Conservation (phyloP, 1,284 basidiomycete species). For the Flammula alnicola region DNA sequence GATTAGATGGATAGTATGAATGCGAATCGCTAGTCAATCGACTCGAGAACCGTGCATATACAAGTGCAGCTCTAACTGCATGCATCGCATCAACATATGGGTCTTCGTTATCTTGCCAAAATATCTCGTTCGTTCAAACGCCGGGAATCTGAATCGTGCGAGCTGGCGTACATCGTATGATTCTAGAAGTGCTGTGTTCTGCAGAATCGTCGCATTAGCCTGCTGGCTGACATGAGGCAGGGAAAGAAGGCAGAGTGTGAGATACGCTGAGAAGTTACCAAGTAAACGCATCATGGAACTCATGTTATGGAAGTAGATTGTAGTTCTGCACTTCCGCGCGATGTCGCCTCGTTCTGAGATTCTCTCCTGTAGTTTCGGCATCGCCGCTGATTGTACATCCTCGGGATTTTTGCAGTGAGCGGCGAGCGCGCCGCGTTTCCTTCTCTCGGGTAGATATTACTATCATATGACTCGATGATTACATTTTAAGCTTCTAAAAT, state of each 20-base stretch:
- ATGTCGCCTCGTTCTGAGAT: background rate
- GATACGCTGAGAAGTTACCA: slow-evolving; percentile 5
- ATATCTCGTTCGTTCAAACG: too few relatives aligned
- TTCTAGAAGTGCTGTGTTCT: too few relatives aligned
- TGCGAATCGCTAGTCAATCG: too few relatives aligned
- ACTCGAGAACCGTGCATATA: too few relatives aligned
- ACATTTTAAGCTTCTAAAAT: background rate
- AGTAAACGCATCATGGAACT: too few relatives aligned
- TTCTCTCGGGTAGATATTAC: slow-evolving; percentile 10
- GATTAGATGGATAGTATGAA: too few relatives aligned
- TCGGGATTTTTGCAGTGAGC: background rate
- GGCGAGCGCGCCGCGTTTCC: slow-evolving; percentile 7
- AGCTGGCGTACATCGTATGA: too few relatives aligned
- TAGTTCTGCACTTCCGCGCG: background rate
- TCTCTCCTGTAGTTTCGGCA: background rate
- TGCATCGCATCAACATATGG: too few relatives aligned
- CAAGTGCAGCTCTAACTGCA: too few relatives aligned
- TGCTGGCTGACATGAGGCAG: slow-evolving; percentile 9
- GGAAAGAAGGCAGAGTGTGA: slow-evolving; percentile 4
- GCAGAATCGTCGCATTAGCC: background rate
- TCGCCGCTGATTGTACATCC: background rate
- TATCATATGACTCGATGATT: background rate
- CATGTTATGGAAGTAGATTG: background rate
- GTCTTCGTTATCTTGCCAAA: too few relatives aligned
- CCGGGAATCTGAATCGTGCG: too few relatives aligned